Conservation (phyloP, 176 grass and related monocot genomes). For the Oryza meridionalis region DNA sequence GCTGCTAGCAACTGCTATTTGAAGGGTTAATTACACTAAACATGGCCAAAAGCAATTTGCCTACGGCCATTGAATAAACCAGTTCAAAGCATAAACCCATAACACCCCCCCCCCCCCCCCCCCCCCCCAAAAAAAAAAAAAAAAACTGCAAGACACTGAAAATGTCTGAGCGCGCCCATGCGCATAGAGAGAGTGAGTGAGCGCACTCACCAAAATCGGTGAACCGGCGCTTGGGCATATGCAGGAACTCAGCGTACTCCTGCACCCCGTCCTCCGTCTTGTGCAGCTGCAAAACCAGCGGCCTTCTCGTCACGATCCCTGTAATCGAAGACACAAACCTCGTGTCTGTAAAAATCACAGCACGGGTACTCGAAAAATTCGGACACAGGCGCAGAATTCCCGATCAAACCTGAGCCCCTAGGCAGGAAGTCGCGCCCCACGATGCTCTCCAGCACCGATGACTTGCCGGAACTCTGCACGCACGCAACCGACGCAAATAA, state of each 20-base stretch:
- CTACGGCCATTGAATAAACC: background rate
- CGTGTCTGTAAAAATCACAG: background rate
- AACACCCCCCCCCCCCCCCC: conserved; percentile 15
- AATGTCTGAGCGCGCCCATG: background rate
- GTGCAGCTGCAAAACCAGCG: conserved; percentile 88
- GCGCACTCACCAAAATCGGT: conserved; percentile 68
- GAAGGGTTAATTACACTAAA: background rate
- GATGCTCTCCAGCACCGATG: conserved; percentile 93
- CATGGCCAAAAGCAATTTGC: background rate
- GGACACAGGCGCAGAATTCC: background rate
- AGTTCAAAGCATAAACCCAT: conserved; percentile 21
- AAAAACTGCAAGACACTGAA: background rate
- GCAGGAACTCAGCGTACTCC: conserved; percentile 86
- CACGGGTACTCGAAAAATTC: background rate
- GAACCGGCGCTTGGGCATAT: conserved; percentile 69
- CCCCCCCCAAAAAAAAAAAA: too few relatives aligned
- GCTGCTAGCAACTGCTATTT: background rate
- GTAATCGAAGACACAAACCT: conserved; percentile 18
- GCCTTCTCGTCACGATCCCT: conserved; percentile 97
- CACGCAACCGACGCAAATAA: background rate
- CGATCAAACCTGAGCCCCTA: conserved; percentile 71
- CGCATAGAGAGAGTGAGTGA: background rate
- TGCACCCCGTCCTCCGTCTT: conserved; percentile 65
- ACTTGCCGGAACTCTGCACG: conserved; percentile 88
- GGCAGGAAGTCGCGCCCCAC: conserved; percentile 94